Evolutionary conservation across 805 yeast genomes (phyloP), one percentile per base, ranked within the genome.

Genomic region (Candida sphagnicola): DNA sequence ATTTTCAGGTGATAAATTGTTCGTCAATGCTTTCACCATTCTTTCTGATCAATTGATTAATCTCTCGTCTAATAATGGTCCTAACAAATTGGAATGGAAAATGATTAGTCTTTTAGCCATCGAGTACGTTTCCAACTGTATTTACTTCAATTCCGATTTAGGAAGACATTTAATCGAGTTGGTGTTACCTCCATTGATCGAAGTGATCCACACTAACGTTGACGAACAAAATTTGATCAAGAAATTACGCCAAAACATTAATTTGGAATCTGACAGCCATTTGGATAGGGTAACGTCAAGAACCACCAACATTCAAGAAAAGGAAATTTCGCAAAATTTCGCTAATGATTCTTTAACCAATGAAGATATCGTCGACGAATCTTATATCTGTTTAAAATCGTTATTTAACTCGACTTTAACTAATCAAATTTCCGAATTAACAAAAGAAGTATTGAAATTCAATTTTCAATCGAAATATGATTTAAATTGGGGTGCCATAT

Each of bases 361-460:
- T 5, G 56, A 55, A 4, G 66, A 75, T 31, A 62, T 77, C 4
- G 60, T 68, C 16, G 70, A 70, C 24, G 76, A 77, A 18, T 67
- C 78, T 44, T 38, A 70, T 18, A 44, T 53, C 6, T 73, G 86
- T 0, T 64, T 90, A 45, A 73, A 72, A 36, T 56, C 77, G 1
- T 74, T 80, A 40, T 88, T 86, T 55, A 78, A 78, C 48, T 77
- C 93, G 1, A 63, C 75, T 2, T 75, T 80, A 31, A 65, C 81
- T 4, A 72, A 71, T 28, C 89, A 84, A 55, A 67, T 89, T 28
- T 67, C 74, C 28, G 58, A 70, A 16, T 71, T 85, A 13, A 75
- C 88, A 0, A 64, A 61, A 15, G 71, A 78, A 4, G 65, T 86
- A 15, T 62, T 78, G 8, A 57, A 64, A 28, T 41, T 50, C 43